phyloP scores from a whole-genome alignment of 257 asterid species.

The Cruciata laevipes region DNA sequence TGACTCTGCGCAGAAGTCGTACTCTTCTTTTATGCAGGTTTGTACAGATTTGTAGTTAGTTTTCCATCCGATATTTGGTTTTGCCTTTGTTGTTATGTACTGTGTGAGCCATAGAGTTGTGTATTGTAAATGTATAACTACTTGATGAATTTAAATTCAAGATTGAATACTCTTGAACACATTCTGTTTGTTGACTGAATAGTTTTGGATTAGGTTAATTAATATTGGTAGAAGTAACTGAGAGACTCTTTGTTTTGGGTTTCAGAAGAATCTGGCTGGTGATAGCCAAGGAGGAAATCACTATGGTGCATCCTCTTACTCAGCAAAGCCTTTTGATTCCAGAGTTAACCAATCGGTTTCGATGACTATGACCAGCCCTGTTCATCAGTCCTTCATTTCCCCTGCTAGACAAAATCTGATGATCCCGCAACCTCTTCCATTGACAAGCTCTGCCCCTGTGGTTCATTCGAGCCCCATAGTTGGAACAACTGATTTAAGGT shows the following conservation, averaged over 20 bases:
- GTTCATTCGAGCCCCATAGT: conserved; percentile 40
- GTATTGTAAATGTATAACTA: not conserved
- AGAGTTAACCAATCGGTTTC: conserved; percentile 26
- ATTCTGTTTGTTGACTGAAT: not conserved
- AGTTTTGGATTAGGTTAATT: not conserved
- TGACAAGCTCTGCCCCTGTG: conserved; percentile 26
- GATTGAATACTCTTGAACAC: not conserved
- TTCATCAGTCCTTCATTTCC: conserved; percentile 32
- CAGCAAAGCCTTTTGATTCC: conserved; percentile 29
- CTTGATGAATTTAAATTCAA: not conserved
- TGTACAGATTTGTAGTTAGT: not conserved
- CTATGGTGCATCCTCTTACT: conserved; percentile 32
- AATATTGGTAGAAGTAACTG: conserved; percentile 2
- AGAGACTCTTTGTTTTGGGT: conserved; percentile 1
- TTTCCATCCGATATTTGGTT: not conserved
- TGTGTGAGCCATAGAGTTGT: not conserved
- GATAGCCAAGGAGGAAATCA: conserved; percentile 42
- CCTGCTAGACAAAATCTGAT: conserved; percentile 31
- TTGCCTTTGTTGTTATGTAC: too few species aligned
- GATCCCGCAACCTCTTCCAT: conserved; percentile 28
- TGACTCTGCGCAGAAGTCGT: conserved; percentile 27
- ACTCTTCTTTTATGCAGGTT: conserved; percentile 40
- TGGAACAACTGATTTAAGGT: conserved; percentile 75
- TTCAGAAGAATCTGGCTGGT: conserved; percentile 39
- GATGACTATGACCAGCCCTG: conserved; percentile 26